Base-by-base conservation (phyloP, 163 green algal species). In the Chlamydomonas reinhardtii region DNA sequence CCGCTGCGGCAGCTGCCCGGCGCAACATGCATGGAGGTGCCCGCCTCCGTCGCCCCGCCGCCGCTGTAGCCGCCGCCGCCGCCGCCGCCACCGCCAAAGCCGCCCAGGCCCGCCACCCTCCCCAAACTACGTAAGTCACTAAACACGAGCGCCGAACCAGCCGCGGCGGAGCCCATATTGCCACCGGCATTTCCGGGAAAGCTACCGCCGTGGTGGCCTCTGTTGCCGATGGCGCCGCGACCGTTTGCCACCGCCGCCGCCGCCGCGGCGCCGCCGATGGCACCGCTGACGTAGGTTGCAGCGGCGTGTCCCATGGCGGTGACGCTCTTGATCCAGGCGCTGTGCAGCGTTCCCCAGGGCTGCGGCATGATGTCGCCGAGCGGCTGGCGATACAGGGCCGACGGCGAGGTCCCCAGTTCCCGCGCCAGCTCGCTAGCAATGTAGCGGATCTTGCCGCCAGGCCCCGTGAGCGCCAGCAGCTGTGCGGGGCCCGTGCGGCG, bases 391-490 rank as follows among this genome's bases (percentile, higher is more conserved):
- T 81, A 34, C 29, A 87, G 70, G 0, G 59, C 70, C 29, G 71
- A 72, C 22, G 81, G 81, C 29, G 81, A 68, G 71, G 81, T 81
- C 71, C 81, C 81, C 81, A 87, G 71, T 1, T 71, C 81, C 27
- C 56, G 56, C 5, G 81, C 81, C 35, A 94, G 71, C 79, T 91
- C 73, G 43, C 76, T 73, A 32, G 66, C 73, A 43, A 93, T 89
- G 34, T 90, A 79, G 39, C 69, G 77, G 54, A 85, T 59, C 39
- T 70, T 54, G 66, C 79, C 79, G 79, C 79, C 77, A 32, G 79
- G 68, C n/a, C 79, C 79, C 17, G 79, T 85, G 27, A 85, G 31
- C 52, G 69, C 79, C 11, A 85, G 32, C 31, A 85, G 52, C 32
- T 85, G 79, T 27, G 79, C n/a, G 2, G 79, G 79, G 32, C 39